Percentiles rank a stretch among this genome's conserved stretches.
Evolutionary conservation across 148 eudicot species (phyloP).

Genomic region (Rhododendron ovatum): DNA sequence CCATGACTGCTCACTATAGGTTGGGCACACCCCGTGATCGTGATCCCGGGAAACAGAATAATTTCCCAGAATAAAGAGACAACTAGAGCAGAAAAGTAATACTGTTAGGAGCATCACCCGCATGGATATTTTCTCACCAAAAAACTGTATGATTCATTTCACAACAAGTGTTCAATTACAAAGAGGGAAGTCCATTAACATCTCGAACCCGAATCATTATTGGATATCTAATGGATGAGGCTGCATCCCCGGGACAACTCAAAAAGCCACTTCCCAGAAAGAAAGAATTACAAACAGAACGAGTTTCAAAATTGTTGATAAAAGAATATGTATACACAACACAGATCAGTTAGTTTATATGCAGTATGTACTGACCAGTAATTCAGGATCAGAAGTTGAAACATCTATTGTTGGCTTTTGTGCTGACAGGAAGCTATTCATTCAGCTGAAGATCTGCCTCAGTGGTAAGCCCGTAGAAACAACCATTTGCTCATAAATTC

Average conservation of each 20-base stretch:
- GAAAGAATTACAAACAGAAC: neutral
- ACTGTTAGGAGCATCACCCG: neutral
- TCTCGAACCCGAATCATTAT: neutral
- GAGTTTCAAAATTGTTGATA: neutral
- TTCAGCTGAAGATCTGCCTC: neutral
- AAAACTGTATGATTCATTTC: neutral
- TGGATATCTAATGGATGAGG: neutral
- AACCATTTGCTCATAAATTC: neutral
- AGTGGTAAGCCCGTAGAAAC: neutral
- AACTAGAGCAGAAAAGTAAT: neutral
- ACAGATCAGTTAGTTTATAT: neutral
- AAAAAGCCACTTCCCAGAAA: neutral
- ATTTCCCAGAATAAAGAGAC: neutral
- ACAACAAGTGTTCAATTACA: neutral
- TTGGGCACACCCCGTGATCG: neutral
- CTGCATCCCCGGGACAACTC: neutral
- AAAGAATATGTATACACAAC: constrained; percentile 4
- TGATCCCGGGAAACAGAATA: neutral
- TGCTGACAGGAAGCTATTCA: neutral
- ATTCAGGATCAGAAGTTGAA: neutral
- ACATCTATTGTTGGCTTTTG: neutral
- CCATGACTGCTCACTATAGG: neutral
- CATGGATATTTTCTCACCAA: constrained; percentile 29
- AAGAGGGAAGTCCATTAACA: neutral
- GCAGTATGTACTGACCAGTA: constrained; percentile 12